These are phyloP conservation scores for Malassezia nana DNA, from an alignment of 1,284 basidiomycete species.

Conservation along the genomic window DNA sequence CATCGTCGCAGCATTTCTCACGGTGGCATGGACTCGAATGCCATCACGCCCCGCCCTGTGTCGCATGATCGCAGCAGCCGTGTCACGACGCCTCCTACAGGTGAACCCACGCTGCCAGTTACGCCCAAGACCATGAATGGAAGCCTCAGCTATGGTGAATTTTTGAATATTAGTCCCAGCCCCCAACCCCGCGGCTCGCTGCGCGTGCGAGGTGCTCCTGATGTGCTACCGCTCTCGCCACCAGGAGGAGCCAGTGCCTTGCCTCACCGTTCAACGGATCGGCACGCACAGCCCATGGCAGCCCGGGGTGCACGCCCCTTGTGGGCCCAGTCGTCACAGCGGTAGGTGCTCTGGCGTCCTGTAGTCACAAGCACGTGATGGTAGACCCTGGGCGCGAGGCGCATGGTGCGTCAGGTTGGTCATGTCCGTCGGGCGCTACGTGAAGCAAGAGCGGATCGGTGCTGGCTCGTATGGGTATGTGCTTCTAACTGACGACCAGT, in stretches of 20 bases:
- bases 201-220: not conserved
- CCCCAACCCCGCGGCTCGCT: conserved; percentile 5
- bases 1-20: conserved; percentile 14
- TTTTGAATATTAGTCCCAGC: conserved; percentile 11
- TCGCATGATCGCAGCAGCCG: conserved; percentile 12
- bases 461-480: conserved; percentile 44
- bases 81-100: conserved; percentile 12
- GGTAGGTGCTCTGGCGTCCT: not conserved
- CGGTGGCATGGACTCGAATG: not conserved
- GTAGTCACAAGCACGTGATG: not conserved
- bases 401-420: not conserved
- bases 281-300: not conserved
- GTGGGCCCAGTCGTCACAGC: conserved; percentile 13
- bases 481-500: conserved; percentile 3
- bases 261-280: not conserved
- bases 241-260: not conserved
- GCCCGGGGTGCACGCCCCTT: conserved; percentile 4
- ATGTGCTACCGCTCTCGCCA: not conserved
- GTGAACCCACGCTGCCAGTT: not conserved
- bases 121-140: conserved; percentile 14
- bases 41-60: not conserved
- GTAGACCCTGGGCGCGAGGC: not conserved
- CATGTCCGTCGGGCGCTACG: conserved; percentile 54
- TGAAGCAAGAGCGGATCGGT: conserved; percentile 83
- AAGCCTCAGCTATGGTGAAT: conserved; percentile 11